Evolutionary conservation across 352 stramenopile genomes (phyloP), one percentile per base, ranked within the genome.

Genomic region (Globisporangium irregulare): DNA sequence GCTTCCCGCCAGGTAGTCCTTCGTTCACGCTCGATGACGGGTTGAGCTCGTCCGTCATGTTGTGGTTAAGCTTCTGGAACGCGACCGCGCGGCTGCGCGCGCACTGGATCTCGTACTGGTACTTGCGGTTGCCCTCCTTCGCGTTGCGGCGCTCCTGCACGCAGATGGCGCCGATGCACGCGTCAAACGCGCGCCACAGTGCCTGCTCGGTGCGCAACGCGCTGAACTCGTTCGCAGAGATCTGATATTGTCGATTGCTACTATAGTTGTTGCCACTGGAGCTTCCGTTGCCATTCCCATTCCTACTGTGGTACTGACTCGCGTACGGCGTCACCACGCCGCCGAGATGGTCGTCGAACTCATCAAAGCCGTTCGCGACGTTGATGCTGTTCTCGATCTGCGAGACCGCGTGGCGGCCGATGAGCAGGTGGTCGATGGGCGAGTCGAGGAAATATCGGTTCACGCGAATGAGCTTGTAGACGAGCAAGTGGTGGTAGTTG

Each of bases 111-210:
- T 89, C 78, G 53, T 69, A 69, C 59, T 94, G 86, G 48, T 88
- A 89, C 58, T 79, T 84, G 46, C 71, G 79, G 59, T 90, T 92
- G 0, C 77, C 82, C 0, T 90, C 78, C 4, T 80, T 78, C 1
- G 86, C 86, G 25, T 80, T 69, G 14, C 68, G 72, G 6, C 86
- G 80, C 56, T 94, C 86, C 7, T 86, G 73, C 9, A 86, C 68
- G 38, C 87, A 83, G 24, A 94, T 83, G 24, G 80, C 71, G 14
- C 81, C 80, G 1, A 90, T 75, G 36, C 84, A 92, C 0, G 82
- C 86, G 61, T 94, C 86, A 68, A 94, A 94, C 0, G 84, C 84
- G 8, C 83, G 78, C 85, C 85, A 93, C 9, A 93, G 69, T 4
- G 84, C 84, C 38, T 92, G 84, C 55, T 92, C 84, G 0, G 81